phyloP scores from a whole-genome alignment of 78 protist genomes.

The slime mould (Dictyostelium discoideum) region dicty_2.7 NC_007091.3:5045501-5046000 shows the following conservation, averaged over 20 bases:
- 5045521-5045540: conserved; percentile 22
- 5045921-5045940: too few relatives aligned
- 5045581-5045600: conserved; percentile 60
- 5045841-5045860: background rate
- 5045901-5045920: too few relatives aligned
- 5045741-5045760: background rate
- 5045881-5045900: too few relatives aligned
- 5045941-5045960: too few relatives aligned
- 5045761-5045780: background rate
- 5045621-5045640: background rate
- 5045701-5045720: background rate
- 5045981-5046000: too few relatives aligned
- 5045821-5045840: background rate
- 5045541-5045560: conserved; percentile 15
- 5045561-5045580: conserved; percentile 21
- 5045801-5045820: background rate
- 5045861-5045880: background rate
- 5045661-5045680: background rate
- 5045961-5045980: too few relatives aligned
- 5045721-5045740: background rate
- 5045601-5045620: conserved; percentile 22
- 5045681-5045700: conserved; percentile 14
- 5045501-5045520: background rate
- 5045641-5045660: background rate
- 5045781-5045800: background rate